Percentiles rank a stretch among this genome's conserved stretches.
Evolutionary conservation across 768 basidiomycete genomes (phyloP).

Genomic region (Udeniomyces megalosporus): DNA sequence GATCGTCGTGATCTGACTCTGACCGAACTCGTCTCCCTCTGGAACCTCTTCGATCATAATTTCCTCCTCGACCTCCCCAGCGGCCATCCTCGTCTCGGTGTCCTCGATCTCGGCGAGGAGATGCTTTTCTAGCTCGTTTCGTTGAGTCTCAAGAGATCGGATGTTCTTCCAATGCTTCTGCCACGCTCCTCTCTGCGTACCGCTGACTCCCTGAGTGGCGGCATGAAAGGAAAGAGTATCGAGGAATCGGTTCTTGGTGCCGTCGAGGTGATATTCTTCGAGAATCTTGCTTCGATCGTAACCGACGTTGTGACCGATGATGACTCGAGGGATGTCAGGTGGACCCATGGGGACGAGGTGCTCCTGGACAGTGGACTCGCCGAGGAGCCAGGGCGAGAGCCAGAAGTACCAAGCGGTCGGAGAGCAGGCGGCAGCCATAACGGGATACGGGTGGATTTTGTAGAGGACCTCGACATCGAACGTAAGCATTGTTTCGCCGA

Average conservation of each 20-base stretch:
- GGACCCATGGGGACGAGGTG: slow-evolving; percentile 62
- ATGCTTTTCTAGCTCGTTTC: slow-evolving; percentile 41
- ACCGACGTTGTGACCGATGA: slow-evolving; percentile 89
- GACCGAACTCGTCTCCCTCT: slow-evolving; percentile 26
- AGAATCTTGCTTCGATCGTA: slow-evolving; percentile 71
- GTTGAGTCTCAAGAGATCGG: slow-evolving; percentile 2
- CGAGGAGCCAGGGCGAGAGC: slow-evolving; percentile 85
- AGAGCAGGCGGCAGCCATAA: slow-evolving; percentile 79
- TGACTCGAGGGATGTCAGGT: slow-evolving; percentile 36
- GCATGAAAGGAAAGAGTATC: slow-evolving; percentile 94
- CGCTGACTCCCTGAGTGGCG: slow-evolving; percentile 83
- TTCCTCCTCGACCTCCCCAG: slow-evolving; percentile 24
- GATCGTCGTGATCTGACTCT: not conserved
- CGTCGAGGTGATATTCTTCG: slow-evolving; percentile 62
- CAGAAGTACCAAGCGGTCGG: slow-evolving; percentile 82
- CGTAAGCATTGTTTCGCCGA: slow-evolving; percentile 51
- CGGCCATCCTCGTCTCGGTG: slow-evolving; percentile 28
- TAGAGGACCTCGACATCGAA: slow-evolving; percentile 92
- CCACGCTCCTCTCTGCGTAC: slow-evolving; percentile 88
- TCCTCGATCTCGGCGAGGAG: slow-evolving; percentile 43
- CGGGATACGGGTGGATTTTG: slow-evolving; percentile 52
- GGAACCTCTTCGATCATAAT: slow-evolving; percentile 2
- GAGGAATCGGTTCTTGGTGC: slow-evolving; percentile 60
- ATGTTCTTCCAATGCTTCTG: slow-evolving; percentile 64
- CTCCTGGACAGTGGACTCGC: slow-evolving; percentile 37